Evolutionary conservation across 1,284 basidiomycete genomes (phyloP).

Genomic region (Apiotrichum siamense): DNA sequence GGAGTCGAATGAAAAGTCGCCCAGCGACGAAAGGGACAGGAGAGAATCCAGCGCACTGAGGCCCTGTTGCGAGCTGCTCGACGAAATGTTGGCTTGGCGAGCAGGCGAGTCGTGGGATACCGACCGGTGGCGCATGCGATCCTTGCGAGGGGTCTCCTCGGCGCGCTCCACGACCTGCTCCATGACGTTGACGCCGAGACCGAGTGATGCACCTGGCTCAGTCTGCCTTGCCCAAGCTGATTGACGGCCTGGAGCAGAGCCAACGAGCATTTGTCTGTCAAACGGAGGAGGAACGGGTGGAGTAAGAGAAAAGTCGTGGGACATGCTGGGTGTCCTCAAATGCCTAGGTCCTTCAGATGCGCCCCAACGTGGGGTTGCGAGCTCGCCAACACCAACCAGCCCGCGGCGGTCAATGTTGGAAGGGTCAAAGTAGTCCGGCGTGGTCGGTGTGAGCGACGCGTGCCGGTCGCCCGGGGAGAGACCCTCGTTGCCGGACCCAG

Average conservation of each 20-base stretch:
- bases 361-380: constrained; percentile 93
- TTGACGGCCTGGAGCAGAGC: constrained; percentile 9
- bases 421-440: constrained; percentile 54
- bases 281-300: constrained; percentile 20
- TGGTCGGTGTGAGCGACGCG: constrained; percentile 23
- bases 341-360: constrained; percentile 43
- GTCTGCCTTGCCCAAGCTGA: constrained; percentile 14
- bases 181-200: constrained; percentile 16
- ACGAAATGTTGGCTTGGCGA: constrained; percentile 1
- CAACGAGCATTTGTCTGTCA: constrained; percentile 9
- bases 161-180: constrained; percentile 27
- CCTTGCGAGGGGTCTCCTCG: constrained; percentile 22
- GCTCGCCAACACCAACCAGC: constrained; percentile 88
- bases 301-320: constrained; percentile 26
- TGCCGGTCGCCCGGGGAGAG: constrained; percentile 7
- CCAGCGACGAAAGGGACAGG: constrained; percentile 24
- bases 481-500: constrained; percentile 2
- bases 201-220: neutral
- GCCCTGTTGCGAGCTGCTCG: constrained; percentile 3
- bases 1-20: constrained; percentile 39
- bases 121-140: constrained; percentile 14
- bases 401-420: constrained; percentile 77
- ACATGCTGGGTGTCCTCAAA: constrained; percentile 43
- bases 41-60: constrained; percentile 11
- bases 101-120: constrained; percentile 16